phyloP scores from a whole-genome alignment of 2,329 filamentous ascomycete species.

The Claviceps sp. region DNA sequence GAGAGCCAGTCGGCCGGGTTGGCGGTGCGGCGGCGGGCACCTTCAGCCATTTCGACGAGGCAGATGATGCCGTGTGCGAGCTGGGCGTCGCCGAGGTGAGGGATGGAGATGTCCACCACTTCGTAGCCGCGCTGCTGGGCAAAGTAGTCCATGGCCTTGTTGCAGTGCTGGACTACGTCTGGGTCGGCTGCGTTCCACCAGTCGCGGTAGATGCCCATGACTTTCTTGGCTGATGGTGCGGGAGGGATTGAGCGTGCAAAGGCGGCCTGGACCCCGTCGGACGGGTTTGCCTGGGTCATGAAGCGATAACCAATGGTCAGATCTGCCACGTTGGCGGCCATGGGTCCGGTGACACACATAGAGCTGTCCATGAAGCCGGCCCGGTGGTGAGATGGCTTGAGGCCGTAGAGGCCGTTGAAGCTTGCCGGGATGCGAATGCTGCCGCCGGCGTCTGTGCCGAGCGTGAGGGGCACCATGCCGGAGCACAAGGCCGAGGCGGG shows the following conservation, averaged over 20 bases:
- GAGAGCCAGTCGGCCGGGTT: constrained; percentile 36
- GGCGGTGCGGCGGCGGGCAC: constrained; percentile 27
- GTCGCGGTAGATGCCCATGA: constrained; percentile 57
- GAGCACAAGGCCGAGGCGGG: constrained; percentile 56
- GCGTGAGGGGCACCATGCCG: constrained; percentile 60
- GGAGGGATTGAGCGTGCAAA: constrained; percentile 47
- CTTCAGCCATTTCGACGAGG: constrained; percentile 52
- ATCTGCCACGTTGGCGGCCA: constrained; percentile 64
- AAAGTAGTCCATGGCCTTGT: constrained; percentile 46
- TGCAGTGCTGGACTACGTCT: constrained; percentile 46
- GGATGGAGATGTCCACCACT: constrained; percentile 48
- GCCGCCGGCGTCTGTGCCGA: constrained; percentile 66
- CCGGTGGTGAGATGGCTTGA: constrained; percentile 67
- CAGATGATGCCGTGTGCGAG: constrained; percentile 67
- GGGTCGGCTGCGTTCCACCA: constrained; percentile 40
- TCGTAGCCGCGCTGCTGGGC: constrained; percentile 34
- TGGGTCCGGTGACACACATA: constrained; percentile 55
- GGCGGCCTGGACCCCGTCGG: constrained; percentile 42
- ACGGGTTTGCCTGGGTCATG: constrained; percentile 60
- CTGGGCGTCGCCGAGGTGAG: constrained; percentile 56
- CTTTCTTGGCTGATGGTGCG: constrained; percentile 32
- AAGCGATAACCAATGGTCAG: constrained; percentile 70
- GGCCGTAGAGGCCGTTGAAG: constrained; percentile 69
- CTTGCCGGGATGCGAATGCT: constrained; percentile 59
- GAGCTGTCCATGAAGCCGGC: constrained; percentile 41